phyloP scores from a whole-genome alignment of 2,329 filamentous ascomycete species.

The Cladosporium oxysporum region DNA sequence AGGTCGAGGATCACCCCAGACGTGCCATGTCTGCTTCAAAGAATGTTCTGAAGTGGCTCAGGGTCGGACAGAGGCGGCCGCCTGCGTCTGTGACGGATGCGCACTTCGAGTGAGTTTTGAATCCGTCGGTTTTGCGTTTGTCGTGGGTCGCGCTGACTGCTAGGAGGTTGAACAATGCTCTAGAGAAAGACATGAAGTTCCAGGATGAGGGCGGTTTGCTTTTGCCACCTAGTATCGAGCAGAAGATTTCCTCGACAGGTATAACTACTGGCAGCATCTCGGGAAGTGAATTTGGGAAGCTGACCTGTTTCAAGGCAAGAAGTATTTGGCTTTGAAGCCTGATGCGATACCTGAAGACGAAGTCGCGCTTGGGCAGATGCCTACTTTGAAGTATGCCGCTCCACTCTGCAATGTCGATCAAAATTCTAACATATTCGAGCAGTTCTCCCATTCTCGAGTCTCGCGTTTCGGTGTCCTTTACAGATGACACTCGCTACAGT shows the following conservation, averaged over 20 bases:
- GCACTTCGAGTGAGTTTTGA: constrained; percentile 11
- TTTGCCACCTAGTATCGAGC: constrained; percentile 33
- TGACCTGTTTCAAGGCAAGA: constrained; percentile 28
- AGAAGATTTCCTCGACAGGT: constrained; percentile 40
- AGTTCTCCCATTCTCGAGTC: constrained; percentile 34
- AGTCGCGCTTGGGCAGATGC: background rate
- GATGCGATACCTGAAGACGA: constrained; percentile 17
- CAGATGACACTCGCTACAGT: constrained; percentile 32
- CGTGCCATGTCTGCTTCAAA: constrained; percentile 32
- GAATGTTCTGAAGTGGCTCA: constrained; percentile 37
- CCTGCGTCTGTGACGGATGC: constrained; percentile 14
- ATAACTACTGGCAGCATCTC: constrained; percentile 10
- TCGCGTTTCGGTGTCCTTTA: constrained; percentile 36
- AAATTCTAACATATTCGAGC: background rate
- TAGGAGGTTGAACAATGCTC: constrained; percentile 9
- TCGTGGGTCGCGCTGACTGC: background rate
- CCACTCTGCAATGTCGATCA: background rate
- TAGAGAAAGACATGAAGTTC: constrained; percentile 10
- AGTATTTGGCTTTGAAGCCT: constrained; percentile 31
- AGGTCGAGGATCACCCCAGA: constrained; percentile 28
- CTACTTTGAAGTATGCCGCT: background rate
- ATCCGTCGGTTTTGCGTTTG: background rate
- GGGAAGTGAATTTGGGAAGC: background rate
- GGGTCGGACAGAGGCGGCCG: constrained; percentile 22
- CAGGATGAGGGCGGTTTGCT: constrained; percentile 36